Evolutionary conservation across 345 rosid genomes (phyloP), one percentile per base, ranked within the genome.

Genomic region (Corchorus olitorius): DNA sequence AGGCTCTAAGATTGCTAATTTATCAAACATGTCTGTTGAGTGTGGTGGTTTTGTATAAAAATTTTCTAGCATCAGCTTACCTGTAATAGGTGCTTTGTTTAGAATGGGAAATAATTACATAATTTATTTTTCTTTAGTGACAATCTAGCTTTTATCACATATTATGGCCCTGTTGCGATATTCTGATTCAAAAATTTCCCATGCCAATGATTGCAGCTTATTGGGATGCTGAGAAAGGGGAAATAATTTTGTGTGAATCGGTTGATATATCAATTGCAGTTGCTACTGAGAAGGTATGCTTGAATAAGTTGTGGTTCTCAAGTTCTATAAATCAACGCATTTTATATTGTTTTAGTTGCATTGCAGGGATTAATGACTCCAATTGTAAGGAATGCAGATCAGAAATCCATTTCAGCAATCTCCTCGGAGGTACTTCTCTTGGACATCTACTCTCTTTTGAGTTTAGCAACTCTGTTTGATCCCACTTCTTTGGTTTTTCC

Each of bases 331-430:
- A 34, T 63, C 50, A 43, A 20, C 16, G 45, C 3, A 48, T 69
- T 77, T 80, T 78, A 82, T 80, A 69, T 35, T 78, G 41, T 70
- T 76, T 81, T 77, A 74, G 66, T 64, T 80, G 43, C 72, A 37
- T 79, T 82, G 55, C 93, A 95, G 97, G 99, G 99, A 33, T 85
- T 95, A 80, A 93, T 95, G 97, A 95, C 98, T 76, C 99, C 97
- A 68, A 95, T 95, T 73, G 76, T 95, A 39, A 85, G 87, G 85
- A 95, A 92, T 80, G 99, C 97, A 3, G 97, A 95, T 82, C 97
- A 95, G 86, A 95, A 95, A 83, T 89, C 98, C 78, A 88, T 95
- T 74, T 87, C 93, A 67, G 83, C 94, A 68, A 92, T 95, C 70
- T 95, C 99, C 65, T 63, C 70, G 5, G 99, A 95, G 99, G 98